A percentile compares a stretch with the other conserved stretches of the same genome.
Evolutionary conservation across 371 early-diverging fungal genomes (phyloP).

Genomic region (Syncephalis fuscata): DNA sequence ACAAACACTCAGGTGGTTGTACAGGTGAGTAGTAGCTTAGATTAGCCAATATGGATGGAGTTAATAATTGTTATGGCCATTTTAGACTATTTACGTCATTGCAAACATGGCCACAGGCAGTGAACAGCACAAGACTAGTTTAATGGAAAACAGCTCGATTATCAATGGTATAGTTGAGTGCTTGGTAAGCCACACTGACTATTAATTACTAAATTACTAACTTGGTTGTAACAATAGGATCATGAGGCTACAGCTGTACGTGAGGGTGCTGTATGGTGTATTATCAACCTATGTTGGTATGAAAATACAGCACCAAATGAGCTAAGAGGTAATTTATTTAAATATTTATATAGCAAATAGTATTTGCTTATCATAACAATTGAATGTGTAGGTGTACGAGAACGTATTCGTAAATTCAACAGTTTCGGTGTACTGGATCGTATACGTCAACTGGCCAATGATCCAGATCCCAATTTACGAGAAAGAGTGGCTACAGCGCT

Average conservation of each 20-base stretch:
- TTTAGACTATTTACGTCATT: constrained; percentile 42
- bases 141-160: constrained; percentile 37
- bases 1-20: constrained; percentile 16
- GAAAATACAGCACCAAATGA: constrained; percentile 13
- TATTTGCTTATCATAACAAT: no score
- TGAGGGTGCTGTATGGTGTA: constrained; percentile 59
- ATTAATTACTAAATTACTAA: not conserved
- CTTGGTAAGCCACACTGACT: constrained; percentile 27
- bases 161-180: constrained; percentile 28
- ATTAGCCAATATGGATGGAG: not conserved
- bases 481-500: not conserved
- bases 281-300: constrained; percentile 69
- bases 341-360: no score
- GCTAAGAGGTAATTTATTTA: no score
- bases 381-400: not conserved
- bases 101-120: constrained; percentile 62
- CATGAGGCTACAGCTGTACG: constrained; percentile 45
- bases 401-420: not conserved
- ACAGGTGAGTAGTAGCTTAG: constrained; percentile 12
- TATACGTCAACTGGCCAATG: not conserved
- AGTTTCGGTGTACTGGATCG: not conserved
- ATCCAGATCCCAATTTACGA: not conserved
- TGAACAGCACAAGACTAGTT: constrained; percentile 39
- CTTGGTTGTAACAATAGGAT: constrained; percentile 13
- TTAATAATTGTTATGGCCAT: not conserved